A percentile compares a stretch with the other conserved stretches of the same genome.
phyloP scores from a whole-genome alignment of 2,329 filamentous ascomycete genomes.

The Zymoseptoria passerinii region DNA sequence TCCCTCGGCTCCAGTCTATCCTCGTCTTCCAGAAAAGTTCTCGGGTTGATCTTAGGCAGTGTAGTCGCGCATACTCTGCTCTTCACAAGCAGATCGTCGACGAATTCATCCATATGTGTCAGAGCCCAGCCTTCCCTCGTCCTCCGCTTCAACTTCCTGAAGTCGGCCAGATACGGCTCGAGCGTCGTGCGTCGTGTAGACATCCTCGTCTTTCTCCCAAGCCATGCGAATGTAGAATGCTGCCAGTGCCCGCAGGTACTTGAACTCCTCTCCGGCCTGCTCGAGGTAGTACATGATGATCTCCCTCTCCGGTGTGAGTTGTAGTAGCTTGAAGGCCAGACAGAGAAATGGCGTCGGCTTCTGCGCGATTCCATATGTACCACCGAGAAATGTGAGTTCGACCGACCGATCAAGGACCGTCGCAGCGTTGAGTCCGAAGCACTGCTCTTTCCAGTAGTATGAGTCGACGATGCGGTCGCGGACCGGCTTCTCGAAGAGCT shows the following conservation, averaged over 20 bases:
- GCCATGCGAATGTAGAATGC: constrained; percentile 91
- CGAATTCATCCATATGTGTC: constrained; percentile 82
- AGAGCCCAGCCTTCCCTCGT: constrained; percentile 66
- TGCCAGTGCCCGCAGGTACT: constrained; percentile 80
- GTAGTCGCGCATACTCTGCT: constrained; percentile 86
- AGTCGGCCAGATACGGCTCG: constrained; percentile 75
- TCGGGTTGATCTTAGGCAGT: constrained; percentile 79
- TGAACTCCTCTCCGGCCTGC: constrained; percentile 61
- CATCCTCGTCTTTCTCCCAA: constrained; percentile 69
- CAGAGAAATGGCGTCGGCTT: constrained; percentile 90
- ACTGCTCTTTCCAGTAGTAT: constrained; percentile 98
- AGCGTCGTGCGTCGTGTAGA: constrained; percentile 62
- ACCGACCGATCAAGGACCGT: constrained; percentile 81
- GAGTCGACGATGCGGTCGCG: constrained; percentile 90
- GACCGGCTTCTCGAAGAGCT: constrained; percentile 89
- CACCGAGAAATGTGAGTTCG: constrained; percentile 75
- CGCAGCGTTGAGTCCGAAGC: constrained; percentile 82
- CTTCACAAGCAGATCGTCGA: constrained; percentile 84
- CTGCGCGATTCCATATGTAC: constrained; percentile 75
- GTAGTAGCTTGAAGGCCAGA: constrained; percentile 86
- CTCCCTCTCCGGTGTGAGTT: constrained; percentile 71
- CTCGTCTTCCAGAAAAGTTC: constrained; percentile 77
- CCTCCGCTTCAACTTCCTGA: constrained; percentile 71
- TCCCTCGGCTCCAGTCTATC: constrained; percentile 78
- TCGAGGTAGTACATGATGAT: constrained; percentile 73